phyloP scores from a whole-genome alignment of 306 rosid species.

The Morella rubra region DNA sequence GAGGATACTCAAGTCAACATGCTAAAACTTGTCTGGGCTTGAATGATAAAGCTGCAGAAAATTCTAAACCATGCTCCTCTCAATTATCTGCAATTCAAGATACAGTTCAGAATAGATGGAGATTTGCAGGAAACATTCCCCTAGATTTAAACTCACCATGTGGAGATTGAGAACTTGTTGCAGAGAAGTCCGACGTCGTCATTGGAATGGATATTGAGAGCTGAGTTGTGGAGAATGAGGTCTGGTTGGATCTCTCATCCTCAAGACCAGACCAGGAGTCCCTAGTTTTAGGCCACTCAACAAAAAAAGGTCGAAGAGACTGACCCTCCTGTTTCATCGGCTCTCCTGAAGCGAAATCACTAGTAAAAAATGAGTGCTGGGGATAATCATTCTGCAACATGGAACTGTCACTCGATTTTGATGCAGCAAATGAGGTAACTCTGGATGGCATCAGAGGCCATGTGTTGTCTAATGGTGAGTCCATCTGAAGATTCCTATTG shows the following conservation, averaged over 20 bases:
- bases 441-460: slow-evolving; percentile 43
- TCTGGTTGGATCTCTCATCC: slow-evolving; percentile 44
- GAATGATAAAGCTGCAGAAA: not conserved
- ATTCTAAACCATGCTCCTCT: slow-evolving; percentile 26
- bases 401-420: slow-evolving; percentile 32
- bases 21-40: not conserved
- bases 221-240: slow-evolving; percentile 50
- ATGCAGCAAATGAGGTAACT: slow-evolving; percentile 27
- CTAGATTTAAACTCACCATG: slow-evolving; percentile 34
- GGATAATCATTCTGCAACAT: slow-evolving; percentile 31
- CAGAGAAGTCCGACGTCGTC: slow-evolving; percentile 38
- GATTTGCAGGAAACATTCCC: not conserved
- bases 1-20: not conserved
- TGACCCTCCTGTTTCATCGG: slow-evolving; percentile 43
- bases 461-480: slow-evolving; percentile 33
- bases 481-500: slow-evolving; percentile 36
- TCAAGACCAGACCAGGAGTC: slow-evolving; percentile 55
- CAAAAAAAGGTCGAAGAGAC: slow-evolving; percentile 50
- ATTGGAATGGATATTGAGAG: slow-evolving; percentile 54
- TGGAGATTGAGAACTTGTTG: slow-evolving; percentile 39
- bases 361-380: slow-evolving; percentile 31
- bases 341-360: slow-evolving; percentile 30
- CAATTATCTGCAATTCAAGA: slow-evolving; percentile 26
- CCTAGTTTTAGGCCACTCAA: slow-evolving; percentile 47
- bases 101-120: slow-evolving; percentile 6